Conservation (phyloP, 768 basidiomycete species). For the Leccinellum albellum region DNA sequence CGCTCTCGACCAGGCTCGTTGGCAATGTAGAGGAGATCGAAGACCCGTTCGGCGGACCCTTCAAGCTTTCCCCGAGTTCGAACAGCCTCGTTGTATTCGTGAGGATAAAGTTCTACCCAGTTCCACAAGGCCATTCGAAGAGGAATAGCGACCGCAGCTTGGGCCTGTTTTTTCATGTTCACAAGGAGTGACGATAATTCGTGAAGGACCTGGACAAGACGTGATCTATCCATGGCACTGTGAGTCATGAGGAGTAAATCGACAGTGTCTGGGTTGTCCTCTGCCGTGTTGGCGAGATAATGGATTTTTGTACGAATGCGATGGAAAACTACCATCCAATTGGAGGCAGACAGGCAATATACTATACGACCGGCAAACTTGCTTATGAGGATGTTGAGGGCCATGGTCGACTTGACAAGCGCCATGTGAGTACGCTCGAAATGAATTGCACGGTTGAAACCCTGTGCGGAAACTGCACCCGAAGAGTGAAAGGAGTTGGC, state of each 20-base stretch:
- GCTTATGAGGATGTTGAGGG: slow-evolving; percentile 60
- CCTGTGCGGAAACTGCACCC: slow-evolving; percentile 27
- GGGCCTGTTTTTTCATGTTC: slow-evolving; percentile 73
- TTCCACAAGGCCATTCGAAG: slow-evolving; percentile 84
- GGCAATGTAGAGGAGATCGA: slow-evolving; percentile 67
- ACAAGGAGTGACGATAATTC: slow-evolving; percentile 81
- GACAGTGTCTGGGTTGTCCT: slow-evolving; percentile 59
- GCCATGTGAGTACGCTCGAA: slow-evolving; percentile 66
- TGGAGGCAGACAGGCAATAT: slow-evolving; percentile 82
- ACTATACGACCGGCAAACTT: slow-evolving; percentile 77
- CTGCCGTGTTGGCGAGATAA: slow-evolving; percentile 49
- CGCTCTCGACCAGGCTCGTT: slow-evolving; percentile 43
- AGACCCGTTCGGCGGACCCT: slow-evolving; percentile 81
- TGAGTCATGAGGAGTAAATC: slow-evolving; percentile 80
- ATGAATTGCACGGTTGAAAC: slow-evolving; percentile 25
- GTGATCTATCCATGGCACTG: slow-evolving; percentile 63
- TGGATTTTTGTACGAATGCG: slow-evolving; percentile 70
- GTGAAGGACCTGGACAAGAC: slow-evolving; percentile 69
- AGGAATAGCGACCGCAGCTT: slow-evolving; percentile 65
- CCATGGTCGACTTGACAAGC: slow-evolving; percentile 48
- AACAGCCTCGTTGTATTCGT: slow-evolving; percentile 74
- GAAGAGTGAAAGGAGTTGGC: slow-evolving; percentile 41
- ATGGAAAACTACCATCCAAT: slow-evolving; percentile 76
- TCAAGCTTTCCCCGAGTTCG: slow-evolving; percentile 63
- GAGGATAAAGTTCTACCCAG: slow-evolving; percentile 78